phyloP scores from a whole-genome alignment of 2,329 filamentous ascomycete genomes.

The Aureobasidium sp. region DNA sequence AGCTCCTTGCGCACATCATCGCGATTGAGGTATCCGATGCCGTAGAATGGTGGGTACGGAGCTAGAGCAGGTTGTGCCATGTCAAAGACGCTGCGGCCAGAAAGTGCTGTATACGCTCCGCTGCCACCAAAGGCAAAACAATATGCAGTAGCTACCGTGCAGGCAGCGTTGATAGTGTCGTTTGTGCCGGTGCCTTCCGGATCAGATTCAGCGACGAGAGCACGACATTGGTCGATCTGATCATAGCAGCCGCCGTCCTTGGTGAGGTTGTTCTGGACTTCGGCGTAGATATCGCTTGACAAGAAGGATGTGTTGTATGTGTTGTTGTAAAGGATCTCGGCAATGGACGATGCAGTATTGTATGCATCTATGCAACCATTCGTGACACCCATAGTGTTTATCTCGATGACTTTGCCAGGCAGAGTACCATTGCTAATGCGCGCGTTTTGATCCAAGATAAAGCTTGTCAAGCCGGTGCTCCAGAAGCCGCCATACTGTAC shows the following conservation, averaged over 20 bases:
- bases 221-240: background rate
- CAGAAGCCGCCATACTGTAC: conserved; percentile 48
- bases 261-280: background rate
- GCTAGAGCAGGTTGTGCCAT: background rate
- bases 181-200: background rate
- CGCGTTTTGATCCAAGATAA: conserved; percentile 54
- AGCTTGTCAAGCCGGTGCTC: conserved; percentile 53
- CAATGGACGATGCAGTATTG: conserved; percentile 34
- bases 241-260: background rate
- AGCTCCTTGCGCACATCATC: background rate
- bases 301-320: conserved; percentile 31
- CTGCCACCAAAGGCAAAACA: background rate
- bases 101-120: background rate
- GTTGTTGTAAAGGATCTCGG: conserved; percentile 30
- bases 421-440: conserved; percentile 40
- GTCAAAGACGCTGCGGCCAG: background rate
- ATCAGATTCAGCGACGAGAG: background rate
- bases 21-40: background rate
- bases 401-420: conserved; percentile 34
- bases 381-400: conserved; percentile 50
- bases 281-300: background rate
- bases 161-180: background rate
- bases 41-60: background rate
- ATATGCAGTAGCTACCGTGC: background rate
- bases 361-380: conserved; percentile 50